Conservation (phyloP, 225 moss, liverwort and hornwort species). For the Pleurozium schreberi region DNA sequence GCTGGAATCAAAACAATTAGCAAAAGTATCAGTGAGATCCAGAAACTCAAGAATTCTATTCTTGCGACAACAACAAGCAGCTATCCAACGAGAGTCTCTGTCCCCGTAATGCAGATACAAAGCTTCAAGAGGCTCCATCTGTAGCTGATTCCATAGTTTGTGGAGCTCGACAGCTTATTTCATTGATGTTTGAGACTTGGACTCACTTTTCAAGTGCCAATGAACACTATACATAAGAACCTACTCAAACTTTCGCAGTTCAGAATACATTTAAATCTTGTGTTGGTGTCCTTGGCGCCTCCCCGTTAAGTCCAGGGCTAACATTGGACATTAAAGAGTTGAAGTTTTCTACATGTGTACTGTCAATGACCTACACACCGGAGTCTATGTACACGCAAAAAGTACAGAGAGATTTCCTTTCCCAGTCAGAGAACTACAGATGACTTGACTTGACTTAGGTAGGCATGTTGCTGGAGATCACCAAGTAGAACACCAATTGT, state of each 20-base stretch:
- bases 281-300: not conserved
- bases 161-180: not conserved
- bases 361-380: not conserved
- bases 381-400: not conserved
- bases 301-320: not conserved
- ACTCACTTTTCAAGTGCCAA: not conserved
- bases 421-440: not conserved
- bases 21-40: not conserved
- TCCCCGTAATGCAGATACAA: not conserved
- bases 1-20: slow-evolving; percentile 16
- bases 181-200: not conserved
- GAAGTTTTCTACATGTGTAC: not conserved
- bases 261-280: not conserved
- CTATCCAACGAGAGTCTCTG: not conserved
- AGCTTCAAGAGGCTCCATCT: not conserved
- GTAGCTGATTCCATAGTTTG: not conserved
- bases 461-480: not conserved
- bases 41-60: not conserved
- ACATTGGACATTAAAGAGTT: not conserved
- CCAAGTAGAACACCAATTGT: not conserved
- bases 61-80: too few species aligned
- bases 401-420: not conserved
- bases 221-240: not conserved
- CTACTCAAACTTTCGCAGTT: not conserved
- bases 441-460: not conserved